Base-by-base conservation (phyloP, 345 rosid genomes). In the Salix purpurea region DNA sequence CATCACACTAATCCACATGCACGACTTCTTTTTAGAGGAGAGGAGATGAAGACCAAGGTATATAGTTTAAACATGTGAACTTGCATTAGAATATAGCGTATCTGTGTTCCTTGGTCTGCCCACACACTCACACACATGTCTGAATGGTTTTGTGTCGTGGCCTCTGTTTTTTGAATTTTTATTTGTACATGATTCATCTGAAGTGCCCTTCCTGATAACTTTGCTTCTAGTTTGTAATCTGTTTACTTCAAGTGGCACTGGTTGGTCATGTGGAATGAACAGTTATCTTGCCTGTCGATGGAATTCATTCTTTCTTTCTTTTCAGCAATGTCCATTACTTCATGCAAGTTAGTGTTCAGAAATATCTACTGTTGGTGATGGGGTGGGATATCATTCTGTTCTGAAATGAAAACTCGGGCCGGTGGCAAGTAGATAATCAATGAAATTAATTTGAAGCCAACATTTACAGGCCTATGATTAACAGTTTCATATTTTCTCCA, bases 21-120 rank as follows among this genome's bases (percentile, higher is more conserved):
- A 16, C 84, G 92, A 76, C 42, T 92, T 75, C 83, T 88, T 74
- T 92, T 92, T 80, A 86, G 83, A 83, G 97, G 98, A 30, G 94
- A 91, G 81, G 95, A 93, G 81, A 90, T 73, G 70, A 95, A 79
- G 80, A 95, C 97, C 6, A 95, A 95, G 98, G 98, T 91, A 73
- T 28, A 44, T 26, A 8, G 3, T 13, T 50, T 14, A 30, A 44
- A 66, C 40, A 28, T 40, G 44, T 19, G 34, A 26, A 66, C 4
- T 8, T 66, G 69, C 4, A 18, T 28, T 26, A n/a, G 15, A n/a
- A 62, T n/a, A 12, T 62, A 62, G 15, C 15, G 1, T 62, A 62
- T 40, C 44, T 40, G 44, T 23, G 66, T 14, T 11, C 23, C 14
- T 1, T 13, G 14, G 66, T 24, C 28, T 62, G 12, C 4, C 16